phyloP scores from a whole-genome alignment of 352 stramenopile genomes.

The Globisporangium solare region DNA sequence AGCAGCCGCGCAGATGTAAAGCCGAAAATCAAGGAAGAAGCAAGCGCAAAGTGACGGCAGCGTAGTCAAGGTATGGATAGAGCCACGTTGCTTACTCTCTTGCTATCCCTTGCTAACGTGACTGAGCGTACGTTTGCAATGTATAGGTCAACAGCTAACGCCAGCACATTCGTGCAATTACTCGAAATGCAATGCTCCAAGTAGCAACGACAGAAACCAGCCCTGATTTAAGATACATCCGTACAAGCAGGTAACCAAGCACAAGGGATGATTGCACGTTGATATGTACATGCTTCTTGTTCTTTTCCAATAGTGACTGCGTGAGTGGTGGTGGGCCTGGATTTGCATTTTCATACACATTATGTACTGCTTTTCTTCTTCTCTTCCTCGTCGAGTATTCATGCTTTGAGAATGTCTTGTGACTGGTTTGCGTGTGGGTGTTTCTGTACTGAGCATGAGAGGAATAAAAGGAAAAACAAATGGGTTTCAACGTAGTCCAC shows the following conservation, averaged over 20 bases:
- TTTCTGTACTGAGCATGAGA: too few species aligned
- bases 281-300: background rate
- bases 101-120: too few species aligned
- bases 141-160: too few species aligned
- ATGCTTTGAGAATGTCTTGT: background rate
- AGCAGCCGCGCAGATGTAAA: conserved; percentile 3
- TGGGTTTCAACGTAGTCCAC: too few species aligned
- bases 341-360: background rate
- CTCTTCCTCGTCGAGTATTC: background rate
- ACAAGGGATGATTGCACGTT: background rate
- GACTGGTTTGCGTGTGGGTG: background rate
- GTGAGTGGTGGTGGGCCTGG: background rate
- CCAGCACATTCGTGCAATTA: too few species aligned
- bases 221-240: background rate
- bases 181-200: too few species aligned
- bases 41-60: conserved; percentile 4
- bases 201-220: too few species aligned
- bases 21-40: conserved; percentile 13
- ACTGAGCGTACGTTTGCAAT: too few species aligned
- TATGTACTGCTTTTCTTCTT: background rate
- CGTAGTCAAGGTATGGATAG: background rate
- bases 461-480: too few species aligned
- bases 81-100: background rate
- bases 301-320: background rate
- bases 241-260: background rate